These are phyloP conservation scores for Volvox carteri DNA, from an alignment of 163 green algal genomes.

Conservation along the genomic window DNA sequence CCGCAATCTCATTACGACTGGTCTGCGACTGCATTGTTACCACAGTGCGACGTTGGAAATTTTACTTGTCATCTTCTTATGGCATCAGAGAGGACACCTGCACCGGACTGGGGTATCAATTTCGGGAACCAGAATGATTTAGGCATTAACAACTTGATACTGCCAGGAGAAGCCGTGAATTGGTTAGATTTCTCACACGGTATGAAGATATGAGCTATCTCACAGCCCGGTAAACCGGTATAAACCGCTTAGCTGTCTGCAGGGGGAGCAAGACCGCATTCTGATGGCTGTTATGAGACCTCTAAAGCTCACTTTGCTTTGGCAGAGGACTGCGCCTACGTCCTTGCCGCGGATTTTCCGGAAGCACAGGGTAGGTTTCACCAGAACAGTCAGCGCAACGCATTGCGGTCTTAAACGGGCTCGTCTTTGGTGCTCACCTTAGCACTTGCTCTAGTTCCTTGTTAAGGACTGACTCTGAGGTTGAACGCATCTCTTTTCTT, in stretches of 20 bases:
- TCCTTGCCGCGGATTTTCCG: constrained; percentile 11
- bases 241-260: neutral
- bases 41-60: no score
- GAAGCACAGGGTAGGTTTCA: neutral
- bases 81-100: neutral
- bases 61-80: neutral
- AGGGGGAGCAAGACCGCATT: neutral
- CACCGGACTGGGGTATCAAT: neutral
- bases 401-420: no score
- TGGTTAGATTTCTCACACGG: constrained; percentile 28
- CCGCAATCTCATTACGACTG: no score
- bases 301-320: neutral
- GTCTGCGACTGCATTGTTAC: no score
- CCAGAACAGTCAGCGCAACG: neutral
- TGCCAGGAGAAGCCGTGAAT: neutral
- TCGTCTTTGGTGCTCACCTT: no score
- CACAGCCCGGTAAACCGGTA: no score
- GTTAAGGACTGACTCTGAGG: no score
- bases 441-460: no score
- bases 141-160: neutral
- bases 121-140: neutral
- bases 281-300: neutral
- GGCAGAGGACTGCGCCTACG: constrained; percentile 14
- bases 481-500: no score
- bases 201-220: neutral